Evolutionary conservation across 345 rosid genomes (phyloP), one percentile per base, ranked within the genome.

Genomic region (Firmiana major): DNA sequence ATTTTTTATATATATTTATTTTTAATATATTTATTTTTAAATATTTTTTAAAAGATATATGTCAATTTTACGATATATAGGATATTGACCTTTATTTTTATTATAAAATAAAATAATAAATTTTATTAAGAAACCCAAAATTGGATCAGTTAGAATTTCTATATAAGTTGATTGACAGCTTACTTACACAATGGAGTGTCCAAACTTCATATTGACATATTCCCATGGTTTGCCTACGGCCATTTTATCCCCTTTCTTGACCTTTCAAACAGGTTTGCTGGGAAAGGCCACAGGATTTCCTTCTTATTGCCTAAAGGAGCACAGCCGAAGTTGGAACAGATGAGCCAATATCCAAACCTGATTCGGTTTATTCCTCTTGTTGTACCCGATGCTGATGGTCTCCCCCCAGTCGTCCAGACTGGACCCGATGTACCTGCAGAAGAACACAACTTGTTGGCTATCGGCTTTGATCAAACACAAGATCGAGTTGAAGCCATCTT

Each of bases 251-350:
- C 94, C 0, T 90, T 65, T 75, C 77, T 90, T 26, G 90, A 87
- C 75, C 88, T 92, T 57, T 75, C 94, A 9, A 92, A 89, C 80
- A 81, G 79, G 62, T 78, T 92, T 24, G 91, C 90, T 2, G 79
- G 81, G 62, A 84, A 77, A 36, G 93, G 94, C 43, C 88, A 80
- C 21, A 83, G 63, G 17, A 69, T 84, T 28, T 81, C 91, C 22
- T 81, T 87, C 83, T 81, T 90, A 78, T 64, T 31, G 86, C 2
- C 89, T 91, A 76, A 74, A 48, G 87, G 86, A 76, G 85, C 90
- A 38, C 79, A 75, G 6, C 72, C 71, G 40, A 72, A 81, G 24
- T 36, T 90, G 9, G 74, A 84, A 80, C 80, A 71, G 3, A 53
- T 74, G 62, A 89, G 87, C 71, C 69, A 38, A 19, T 74, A 75